Evolutionary conservation across 1,284 basidiomycete species (phyloP).

Genomic region (Marasmius tenuissimus): DNA sequence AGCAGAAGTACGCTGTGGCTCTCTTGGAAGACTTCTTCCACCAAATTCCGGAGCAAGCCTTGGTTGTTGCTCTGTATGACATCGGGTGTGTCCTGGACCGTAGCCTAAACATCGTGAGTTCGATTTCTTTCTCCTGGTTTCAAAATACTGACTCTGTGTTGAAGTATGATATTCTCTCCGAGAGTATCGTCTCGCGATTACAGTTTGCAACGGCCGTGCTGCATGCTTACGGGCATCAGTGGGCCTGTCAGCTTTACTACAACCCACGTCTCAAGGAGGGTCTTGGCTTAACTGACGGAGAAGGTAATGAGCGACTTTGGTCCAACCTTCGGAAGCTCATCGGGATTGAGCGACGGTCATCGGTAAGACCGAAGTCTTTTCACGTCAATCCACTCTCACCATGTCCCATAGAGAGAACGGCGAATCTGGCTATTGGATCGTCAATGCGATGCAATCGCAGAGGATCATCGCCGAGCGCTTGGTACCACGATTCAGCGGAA

Average conservation of each 20-base stretch:
- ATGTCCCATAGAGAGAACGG: constrained; percentile 3
- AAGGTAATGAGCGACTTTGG: constrained; percentile 21
- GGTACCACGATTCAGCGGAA: constrained; percentile 24
- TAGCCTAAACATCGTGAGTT: not conserved
- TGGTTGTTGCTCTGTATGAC: not conserved
- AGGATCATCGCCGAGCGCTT: constrained; percentile 25
- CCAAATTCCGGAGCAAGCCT: not conserved
- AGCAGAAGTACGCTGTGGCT: not conserved
- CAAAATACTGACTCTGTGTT: not conserved
- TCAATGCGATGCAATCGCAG: constrained; percentile 8
- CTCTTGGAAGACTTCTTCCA: not conserved
- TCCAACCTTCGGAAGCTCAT: constrained; percentile 8
- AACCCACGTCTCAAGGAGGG: constrained; percentile 13
- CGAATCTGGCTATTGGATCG: constrained; percentile 18
- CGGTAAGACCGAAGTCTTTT: constrained; percentile 6
- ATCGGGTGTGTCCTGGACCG: not conserved
- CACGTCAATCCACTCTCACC: too few relatives aligned
- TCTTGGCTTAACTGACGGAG: constrained; percentile 18
- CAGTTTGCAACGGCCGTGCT: not conserved
- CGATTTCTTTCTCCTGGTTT: not conserved
- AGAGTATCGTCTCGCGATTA: not conserved
- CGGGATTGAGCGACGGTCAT: constrained; percentile 17
- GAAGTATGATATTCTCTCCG: not conserved
- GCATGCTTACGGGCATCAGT: too few relatives aligned
- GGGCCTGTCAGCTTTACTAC: constrained; percentile 18